Base-by-base conservation (phyloP, 1,284 basidiomycete species). In the Psilocybe mexicana region DNA sequence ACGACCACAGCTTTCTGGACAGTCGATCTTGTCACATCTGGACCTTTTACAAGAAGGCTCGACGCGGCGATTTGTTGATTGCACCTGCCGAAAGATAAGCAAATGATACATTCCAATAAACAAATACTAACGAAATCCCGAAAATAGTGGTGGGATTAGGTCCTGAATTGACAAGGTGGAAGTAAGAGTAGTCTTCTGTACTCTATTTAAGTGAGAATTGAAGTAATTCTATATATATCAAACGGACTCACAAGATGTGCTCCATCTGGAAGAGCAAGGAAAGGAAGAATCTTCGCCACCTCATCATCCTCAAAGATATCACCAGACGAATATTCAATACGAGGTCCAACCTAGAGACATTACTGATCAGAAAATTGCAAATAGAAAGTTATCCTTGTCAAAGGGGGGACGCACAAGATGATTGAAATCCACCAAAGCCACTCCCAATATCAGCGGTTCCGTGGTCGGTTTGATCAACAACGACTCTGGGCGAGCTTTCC, bases 1-100 rank as follows among this genome's bases (percentile, higher is more conserved):
- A 99, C 92, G 0, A 99, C 93, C 2, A 99, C 92, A 0, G 97
- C 96, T 71, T 99, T 99, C 73, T 99, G 96, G 0, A 99, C 96
- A 12, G 91, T 98, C 28, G 92, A 94, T 18, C 96, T 86, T 5
- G 96, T 98, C 7, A 99, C 94, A 67, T 98, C 94, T 12, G 86
- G 80, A 26, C 87, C 86, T 67, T 92, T 92, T 54, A 89, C 86
- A 4, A 94, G 77, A n/a, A 99, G 80, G 23, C 88, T 82, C 1
- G 90, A 82, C 1, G 95, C 80, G 6, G 91, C 82, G 46, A 99
- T 94, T 77, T 99, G 96, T 43, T 96, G 93, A 68, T 99, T 98
- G 75, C 96, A 97, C 65, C 92, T 94, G 64, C 4, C 8, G 11
- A n/a, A 23, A 45, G 51, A 42, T 63, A 14, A 56, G 18, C 40